Conservation (phyloP, 495 filamentous ascomycete species). For the Podospora bellae-mahoneyi region DNA sequence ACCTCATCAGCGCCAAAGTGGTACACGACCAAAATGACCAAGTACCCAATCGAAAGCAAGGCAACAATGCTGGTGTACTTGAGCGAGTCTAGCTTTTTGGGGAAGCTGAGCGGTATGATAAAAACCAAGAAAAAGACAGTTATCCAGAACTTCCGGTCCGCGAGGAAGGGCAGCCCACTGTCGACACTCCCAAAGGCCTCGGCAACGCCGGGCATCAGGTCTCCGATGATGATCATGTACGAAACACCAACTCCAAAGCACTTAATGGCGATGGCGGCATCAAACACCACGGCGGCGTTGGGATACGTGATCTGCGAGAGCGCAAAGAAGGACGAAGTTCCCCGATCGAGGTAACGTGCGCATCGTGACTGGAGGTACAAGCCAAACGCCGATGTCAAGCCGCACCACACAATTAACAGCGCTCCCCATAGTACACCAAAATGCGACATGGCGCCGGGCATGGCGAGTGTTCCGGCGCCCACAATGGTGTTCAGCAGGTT, state of each 20-base stretch:
- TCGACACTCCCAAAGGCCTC: conserved; percentile 61
- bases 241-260: conserved; percentile 97
- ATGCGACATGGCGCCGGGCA: conserved; percentile 88
- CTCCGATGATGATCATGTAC: conserved; percentile 97
- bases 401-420: conserved; percentile 87
- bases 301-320: conserved; percentile 95
- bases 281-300: conserved; percentile 92
- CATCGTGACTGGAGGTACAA: conserved; percentile 92
- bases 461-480: conserved; percentile 89
- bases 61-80: conserved; percentile 96
- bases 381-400: conserved; percentile 81
- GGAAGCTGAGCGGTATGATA: conserved; percentile 89
- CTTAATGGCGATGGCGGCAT: conserved; percentile 94
- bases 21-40: conserved; percentile 86
- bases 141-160: conserved; percentile 94
- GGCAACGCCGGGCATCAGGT: conserved; percentile 94
- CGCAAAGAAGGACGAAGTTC: conserved; percentile 78
- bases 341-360: conserved; percentile 85
- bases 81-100: conserved; percentile 84
- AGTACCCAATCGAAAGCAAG: conserved; percentile 86
- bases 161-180: conserved; percentile 61
- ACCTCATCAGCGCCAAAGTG: conserved; percentile 82
- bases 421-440: conserved; percentile 83
- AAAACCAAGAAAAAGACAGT: conserved; percentile 96
- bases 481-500: conserved; percentile 96